Percentiles rank a stretch among this genome's conserved stretches.
phyloP scores from a whole-genome alignment of 371 early-diverging fungal genomes.

The Apophysomyces trapeziformis region DNA sequence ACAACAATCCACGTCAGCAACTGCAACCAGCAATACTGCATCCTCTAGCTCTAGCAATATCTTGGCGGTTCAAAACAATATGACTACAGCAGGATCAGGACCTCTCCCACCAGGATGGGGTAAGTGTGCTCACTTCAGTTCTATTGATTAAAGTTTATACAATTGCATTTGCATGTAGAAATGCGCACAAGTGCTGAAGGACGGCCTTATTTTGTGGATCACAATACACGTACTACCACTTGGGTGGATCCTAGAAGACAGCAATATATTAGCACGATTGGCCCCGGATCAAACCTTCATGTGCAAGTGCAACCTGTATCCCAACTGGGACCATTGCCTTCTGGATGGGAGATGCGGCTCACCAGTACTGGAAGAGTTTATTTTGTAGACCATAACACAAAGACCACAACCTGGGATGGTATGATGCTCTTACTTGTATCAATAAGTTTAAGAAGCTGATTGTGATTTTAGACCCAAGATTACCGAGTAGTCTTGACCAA shows the following conservation, averaged over 20 bases:
- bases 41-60: slow-evolving; percentile 32
- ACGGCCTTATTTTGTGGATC: slow-evolving; percentile 95
- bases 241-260: slow-evolving; percentile 92
- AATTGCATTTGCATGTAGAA: slow-evolving; percentile 21
- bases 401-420: slow-evolving; percentile 96
- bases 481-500: slow-evolving; percentile 92
- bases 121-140: slow-evolving; percentile 19
- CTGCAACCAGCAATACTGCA: neutral
- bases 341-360: slow-evolving; percentile 97
- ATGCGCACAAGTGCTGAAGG: slow-evolving; percentile 89
- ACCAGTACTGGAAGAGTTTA: slow-evolving; percentile 91
- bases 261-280: slow-evolving; percentile 62
- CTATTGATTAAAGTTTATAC: neutral
- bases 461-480: slow-evolving; percentile 71
- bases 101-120: slow-evolving; percentile 97
- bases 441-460: neutral
- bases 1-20: neutral
- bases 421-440: neutral
- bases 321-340: slow-evolving; percentile 87
- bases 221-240: slow-evolving; percentile 95
- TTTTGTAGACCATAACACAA: slow-evolving; percentile 95
- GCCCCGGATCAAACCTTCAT: slow-evolving; percentile 58
- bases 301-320: slow-evolving; percentile 75
- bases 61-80: slow-evolving; percentile 52
- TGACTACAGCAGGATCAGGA: slow-evolving; percentile 77